Evolutionary conservation across 1,284 basidiomycete species (phyloP).

Genomic region (Cutaneotrichosporon spelunceum): DNA sequence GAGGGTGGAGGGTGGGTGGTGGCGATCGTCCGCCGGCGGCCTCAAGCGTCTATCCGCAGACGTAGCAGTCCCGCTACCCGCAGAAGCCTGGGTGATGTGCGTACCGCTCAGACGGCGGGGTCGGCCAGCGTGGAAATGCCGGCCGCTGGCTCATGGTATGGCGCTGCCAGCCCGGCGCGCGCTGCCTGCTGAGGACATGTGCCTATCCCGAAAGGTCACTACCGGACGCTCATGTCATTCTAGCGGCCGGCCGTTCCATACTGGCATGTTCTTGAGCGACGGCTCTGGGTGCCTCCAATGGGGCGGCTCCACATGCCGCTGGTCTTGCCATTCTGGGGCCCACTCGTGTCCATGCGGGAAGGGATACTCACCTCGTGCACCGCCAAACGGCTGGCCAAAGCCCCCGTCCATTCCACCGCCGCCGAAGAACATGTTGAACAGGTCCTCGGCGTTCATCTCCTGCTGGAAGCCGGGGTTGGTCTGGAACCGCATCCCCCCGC

Average conservation of each 20-base stretch:
- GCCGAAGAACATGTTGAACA: slow-evolving; percentile 99
- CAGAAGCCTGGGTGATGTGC: background rate
- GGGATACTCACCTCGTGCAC: slow-evolving; percentile 39
- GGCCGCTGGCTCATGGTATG: background rate
- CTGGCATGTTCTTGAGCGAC: background rate
- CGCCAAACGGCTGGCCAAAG: slow-evolving; percentile 57
- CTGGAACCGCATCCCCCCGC: slow-evolving; percentile 32
- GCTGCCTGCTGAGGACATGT: background rate
- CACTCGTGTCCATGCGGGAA: background rate
- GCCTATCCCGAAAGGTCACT: background rate
- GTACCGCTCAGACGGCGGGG: background rate
- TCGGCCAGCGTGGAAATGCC: background rate
- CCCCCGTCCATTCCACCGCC: slow-evolving; percentile 59
- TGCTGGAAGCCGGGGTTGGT: slow-evolving; percentile 62
- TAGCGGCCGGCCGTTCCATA: background rate
- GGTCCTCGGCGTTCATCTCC: slow-evolving; percentile 89
- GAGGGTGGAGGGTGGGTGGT: background rate
- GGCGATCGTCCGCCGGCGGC: background rate
- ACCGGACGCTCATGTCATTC: background rate
- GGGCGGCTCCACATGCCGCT: background rate
- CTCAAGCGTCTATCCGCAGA: background rate
- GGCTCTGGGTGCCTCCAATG: background rate
- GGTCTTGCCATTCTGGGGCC: background rate
- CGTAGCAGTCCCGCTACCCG: background rate
- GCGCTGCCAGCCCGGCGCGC: background rate